Percentiles rank a stretch among this genome's conserved stretches.
These are phyloP conservation scores for Solanum chiquidenum DNA, from an alignment of 257 asterid species.

Conservation along the genomic window DNA sequence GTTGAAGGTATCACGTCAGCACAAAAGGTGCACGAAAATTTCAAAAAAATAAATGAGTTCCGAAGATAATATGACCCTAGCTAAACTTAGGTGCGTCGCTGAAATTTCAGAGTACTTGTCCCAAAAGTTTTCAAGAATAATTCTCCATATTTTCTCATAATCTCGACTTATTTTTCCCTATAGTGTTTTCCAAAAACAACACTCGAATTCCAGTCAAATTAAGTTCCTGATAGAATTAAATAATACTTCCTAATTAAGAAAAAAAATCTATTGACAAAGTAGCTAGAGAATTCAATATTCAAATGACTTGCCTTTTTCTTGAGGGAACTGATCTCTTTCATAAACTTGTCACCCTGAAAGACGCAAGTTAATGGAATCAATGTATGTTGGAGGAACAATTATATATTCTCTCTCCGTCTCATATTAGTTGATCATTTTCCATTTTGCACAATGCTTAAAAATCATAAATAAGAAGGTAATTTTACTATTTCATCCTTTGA, in stretches of 20 bases:
- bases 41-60: background rate
- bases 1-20: background rate
- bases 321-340: constrained; percentile 41
- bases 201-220: background rate
- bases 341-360: constrained; percentile 41
- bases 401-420: background rate
- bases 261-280: background rate
- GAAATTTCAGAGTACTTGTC: too few species aligned
- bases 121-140: background rate
- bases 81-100: background rate
- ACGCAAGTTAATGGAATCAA: background rate
- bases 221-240: background rate
- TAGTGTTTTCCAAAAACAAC: background rate
- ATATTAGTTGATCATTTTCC: background rate
- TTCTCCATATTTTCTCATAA: background rate
- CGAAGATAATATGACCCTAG: too few species aligned
- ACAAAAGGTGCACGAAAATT: too few species aligned
- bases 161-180: background rate
- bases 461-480: background rate
- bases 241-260: background rate
- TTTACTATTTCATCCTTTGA: background rate
- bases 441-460: background rate
- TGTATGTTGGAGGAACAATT: background rate
- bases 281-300: background rate
- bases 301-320: constrained; percentile 48